These are phyloP conservation scores for Boletus sp. DNA, from an alignment of 768 basidiomycete species.

Conservation along the genomic window DNA sequence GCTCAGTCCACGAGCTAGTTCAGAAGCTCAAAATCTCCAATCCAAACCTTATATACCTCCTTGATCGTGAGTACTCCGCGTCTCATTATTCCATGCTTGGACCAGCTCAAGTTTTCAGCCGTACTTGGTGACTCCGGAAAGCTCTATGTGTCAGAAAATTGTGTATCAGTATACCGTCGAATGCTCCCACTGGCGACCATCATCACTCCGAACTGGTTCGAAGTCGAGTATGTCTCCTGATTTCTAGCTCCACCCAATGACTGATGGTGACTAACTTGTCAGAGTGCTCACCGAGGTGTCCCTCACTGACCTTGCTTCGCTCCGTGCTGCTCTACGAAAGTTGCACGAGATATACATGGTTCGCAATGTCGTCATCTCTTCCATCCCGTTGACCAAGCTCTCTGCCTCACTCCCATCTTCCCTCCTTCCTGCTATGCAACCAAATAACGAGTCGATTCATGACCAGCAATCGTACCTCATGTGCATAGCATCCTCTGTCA, in stretches of 20 bases:
- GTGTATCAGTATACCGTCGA: slow-evolving; percentile 80
- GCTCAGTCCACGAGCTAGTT: slow-evolving; percentile 61
- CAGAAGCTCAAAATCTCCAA: slow-evolving; percentile 54
- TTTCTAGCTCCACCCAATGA: neutral
- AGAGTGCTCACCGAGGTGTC: slow-evolving; percentile 75
- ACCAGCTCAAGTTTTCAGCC: slow-evolving; percentile 43
- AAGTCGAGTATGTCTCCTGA: slow-evolving; percentile 70
- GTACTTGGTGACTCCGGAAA: slow-evolving; percentile 91
- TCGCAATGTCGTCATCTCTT: slow-evolving; percentile 88
- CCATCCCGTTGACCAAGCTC: slow-evolving; percentile 75
- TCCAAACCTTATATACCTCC: slow-evolving; percentile 72
- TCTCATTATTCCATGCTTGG: neutral
- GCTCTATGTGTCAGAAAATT: slow-evolving; percentile 84
- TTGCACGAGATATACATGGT: slow-evolving; percentile 77
- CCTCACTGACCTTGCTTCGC: slow-evolving; percentile 62
- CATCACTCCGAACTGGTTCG: slow-evolving; percentile 98
- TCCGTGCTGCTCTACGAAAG: slow-evolving; percentile 62
- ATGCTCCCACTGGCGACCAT: slow-evolving; percentile 84
- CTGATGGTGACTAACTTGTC: neutral
- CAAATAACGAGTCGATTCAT: neutral
- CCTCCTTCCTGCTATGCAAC: slow-evolving; percentile 31
- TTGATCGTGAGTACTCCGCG: slow-evolving; percentile 70
- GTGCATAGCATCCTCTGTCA: slow-evolving; percentile 73
- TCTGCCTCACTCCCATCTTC: slow-evolving; percentile 46
- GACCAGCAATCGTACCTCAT: slow-evolving; percentile 52